These are phyloP conservation scores for Cyclotella choctawhatcheeana DNA, from an alignment of 108 stramenopile species.

Conservation along the genomic window DNA sequence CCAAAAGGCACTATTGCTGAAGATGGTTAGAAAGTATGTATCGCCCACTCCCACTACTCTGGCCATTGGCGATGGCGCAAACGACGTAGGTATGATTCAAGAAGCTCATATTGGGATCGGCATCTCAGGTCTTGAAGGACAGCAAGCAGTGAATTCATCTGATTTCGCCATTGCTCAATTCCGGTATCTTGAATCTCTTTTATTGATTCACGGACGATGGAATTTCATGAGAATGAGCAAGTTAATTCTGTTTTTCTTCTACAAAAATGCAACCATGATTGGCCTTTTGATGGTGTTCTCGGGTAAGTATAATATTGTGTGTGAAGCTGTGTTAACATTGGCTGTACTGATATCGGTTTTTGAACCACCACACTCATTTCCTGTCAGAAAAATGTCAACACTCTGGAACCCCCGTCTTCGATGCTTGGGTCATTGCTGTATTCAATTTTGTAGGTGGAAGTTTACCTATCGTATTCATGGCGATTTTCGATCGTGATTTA, in stretches of 20 bases:
- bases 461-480: constrained; percentile 86
- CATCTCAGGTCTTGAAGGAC: constrained; percentile 96
- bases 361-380: too few species aligned
- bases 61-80: constrained; percentile 98
- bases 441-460: constrained; percentile 90
- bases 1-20: constrained; percentile 93
- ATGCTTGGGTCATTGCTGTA: constrained; percentile 80
- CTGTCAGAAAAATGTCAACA: constrained; percentile 61
- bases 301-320: too few species aligned
- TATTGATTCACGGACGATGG: constrained; percentile 98
- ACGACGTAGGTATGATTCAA: constrained; percentile 98
- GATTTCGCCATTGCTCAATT: constrained; percentile 97
- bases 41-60: constrained; percentile 91
- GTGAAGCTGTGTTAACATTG: too few species aligned
- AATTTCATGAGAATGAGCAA: constrained; percentile 91
- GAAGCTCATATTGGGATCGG: constrained; percentile 95
- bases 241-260: constrained; percentile 95
- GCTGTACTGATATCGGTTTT: too few species aligned
- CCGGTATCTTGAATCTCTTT: constrained; percentile 83
- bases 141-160: constrained; percentile 95
- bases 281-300: constrained; percentile 75
- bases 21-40: constrained; percentile 84
- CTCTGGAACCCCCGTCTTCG: constrained; percentile 83
- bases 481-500: constrained; percentile 93
- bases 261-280: constrained; percentile 96